Evolutionary conservation across 2,329 filamentous ascomycete species (phyloP).

Genomic region (Parafenestella ontariensis): DNA sequence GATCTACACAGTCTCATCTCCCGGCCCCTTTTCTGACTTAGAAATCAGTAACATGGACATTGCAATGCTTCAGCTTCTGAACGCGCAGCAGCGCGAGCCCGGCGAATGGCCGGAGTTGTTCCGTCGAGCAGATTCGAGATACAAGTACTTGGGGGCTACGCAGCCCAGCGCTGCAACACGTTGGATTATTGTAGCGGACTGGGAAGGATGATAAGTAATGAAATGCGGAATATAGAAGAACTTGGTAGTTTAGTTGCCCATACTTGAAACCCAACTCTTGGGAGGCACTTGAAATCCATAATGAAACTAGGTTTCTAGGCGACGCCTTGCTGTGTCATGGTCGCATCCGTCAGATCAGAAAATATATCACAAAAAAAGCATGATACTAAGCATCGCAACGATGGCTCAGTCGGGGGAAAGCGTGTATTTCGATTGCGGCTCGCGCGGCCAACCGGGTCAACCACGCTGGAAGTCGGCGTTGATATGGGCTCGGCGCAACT

Average conservation of each 20-base stretch:
- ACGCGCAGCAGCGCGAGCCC: conserved; percentile 17
- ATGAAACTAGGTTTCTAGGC: too few relatives aligned
- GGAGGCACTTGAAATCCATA: too few relatives aligned
- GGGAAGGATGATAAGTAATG: conserved; percentile 6
- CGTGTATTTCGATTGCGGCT: background rate
- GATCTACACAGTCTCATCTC: background rate
- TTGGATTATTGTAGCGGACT: conserved; percentile 22
- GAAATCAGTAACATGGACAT: conserved; percentile 23
- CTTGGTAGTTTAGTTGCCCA: too few relatives aligned
- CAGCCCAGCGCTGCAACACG: conserved; percentile 13
- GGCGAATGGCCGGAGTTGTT: conserved; percentile 21
- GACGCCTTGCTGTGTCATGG: too few relatives aligned
- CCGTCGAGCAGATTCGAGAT: conserved; percentile 12
- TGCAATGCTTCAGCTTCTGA: conserved; percentile 22
- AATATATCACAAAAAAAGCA: too few relatives aligned
- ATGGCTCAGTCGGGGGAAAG: background rate
- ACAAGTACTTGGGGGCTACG: conserved; percentile 14
- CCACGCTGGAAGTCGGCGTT: background rate
- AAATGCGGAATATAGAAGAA: too few relatives aligned
- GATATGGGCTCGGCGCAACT: background rate
- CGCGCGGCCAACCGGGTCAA: background rate
- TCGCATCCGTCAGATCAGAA: background rate
- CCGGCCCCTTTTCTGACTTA: conserved; percentile 1
- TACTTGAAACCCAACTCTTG: too few relatives aligned
- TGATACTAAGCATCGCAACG: too few relatives aligned